Evolutionary conservation across 352 stramenopile genomes (phyloP).

Genomic region (Phytophthora uliginosa): DNA sequence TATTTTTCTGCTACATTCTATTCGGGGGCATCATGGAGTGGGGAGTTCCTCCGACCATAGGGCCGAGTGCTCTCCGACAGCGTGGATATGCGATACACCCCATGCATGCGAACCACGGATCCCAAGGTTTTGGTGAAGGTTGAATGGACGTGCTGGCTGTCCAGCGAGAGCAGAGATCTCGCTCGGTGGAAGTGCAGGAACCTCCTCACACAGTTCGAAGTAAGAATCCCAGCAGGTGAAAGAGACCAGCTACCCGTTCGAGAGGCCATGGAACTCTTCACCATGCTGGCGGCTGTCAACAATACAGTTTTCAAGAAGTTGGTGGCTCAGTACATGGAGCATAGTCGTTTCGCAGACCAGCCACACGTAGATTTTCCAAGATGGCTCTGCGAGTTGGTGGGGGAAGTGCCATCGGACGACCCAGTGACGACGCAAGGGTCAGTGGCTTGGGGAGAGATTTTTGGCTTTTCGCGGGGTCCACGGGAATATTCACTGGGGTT

Average conservation of each 20-base stretch:
- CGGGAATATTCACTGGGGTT: conserved; percentile 10
- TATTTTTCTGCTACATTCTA: no score
- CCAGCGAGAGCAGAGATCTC: neutral
- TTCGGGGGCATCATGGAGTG: neutral
- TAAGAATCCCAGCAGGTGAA: conserved; percentile 3
- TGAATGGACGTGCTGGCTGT: neutral
- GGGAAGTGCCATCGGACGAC: no score
- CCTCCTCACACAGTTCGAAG: neutral
- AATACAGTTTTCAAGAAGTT: conserved; percentile 1
- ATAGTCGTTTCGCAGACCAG: neutral
- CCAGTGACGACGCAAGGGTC: no score
- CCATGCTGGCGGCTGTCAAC: conserved; percentile 6
- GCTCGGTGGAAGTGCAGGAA: neutral
- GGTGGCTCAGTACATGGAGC: neutral
- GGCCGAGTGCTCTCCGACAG: conserved; percentile 3
- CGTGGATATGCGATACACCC: neutral
- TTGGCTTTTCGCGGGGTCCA: neutral
- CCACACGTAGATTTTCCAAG: conserved; percentile 1
- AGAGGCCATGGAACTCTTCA: conserved; percentile 19
- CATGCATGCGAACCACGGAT: neutral
- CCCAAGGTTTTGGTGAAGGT: neutral
- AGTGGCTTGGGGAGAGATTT: no score
- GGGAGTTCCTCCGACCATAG: conserved; percentile 5
- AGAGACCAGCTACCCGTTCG: conserved; percentile 3
- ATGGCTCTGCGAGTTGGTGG: neutral